phyloP scores from a whole-genome alignment of 2,329 filamentous ascomycete species.

The Coleophoma crateriformis region DNA sequence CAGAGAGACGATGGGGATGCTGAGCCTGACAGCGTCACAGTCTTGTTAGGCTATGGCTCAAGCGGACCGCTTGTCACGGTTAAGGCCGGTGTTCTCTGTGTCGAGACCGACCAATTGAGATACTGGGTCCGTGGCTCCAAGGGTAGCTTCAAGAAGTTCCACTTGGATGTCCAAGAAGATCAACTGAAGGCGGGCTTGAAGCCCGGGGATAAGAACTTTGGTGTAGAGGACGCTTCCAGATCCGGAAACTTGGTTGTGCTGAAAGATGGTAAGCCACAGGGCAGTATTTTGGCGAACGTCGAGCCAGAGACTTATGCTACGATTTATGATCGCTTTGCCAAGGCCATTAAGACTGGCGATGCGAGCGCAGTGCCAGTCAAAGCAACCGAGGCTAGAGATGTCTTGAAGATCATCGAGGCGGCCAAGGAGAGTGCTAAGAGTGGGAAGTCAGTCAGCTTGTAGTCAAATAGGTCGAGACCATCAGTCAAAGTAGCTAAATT shows the following conservation, averaged over 20 bases:
- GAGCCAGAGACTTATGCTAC: conserved; percentile 62
- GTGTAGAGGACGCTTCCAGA: conserved; percentile 51
- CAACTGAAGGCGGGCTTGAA: conserved; percentile 61
- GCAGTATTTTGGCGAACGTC: conserved; percentile 49
- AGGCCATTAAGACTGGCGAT: conserved; percentile 40
- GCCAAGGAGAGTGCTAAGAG: conserved; percentile 45
- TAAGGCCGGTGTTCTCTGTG: conserved; percentile 63
- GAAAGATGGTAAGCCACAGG: conserved; percentile 41
- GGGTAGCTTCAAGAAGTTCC: conserved; percentile 68
- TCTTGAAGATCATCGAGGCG: conserved; percentile 51
- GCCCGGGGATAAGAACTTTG: conserved; percentile 59
- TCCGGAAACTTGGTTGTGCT: conserved; percentile 55
- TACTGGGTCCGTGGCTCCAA: conserved; percentile 74
- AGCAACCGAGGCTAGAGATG: conserved; percentile 43
- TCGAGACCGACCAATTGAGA: conserved; percentile 62
- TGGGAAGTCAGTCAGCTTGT: conserved; percentile 30
- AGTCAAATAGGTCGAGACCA: background rate
- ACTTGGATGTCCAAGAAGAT: conserved; percentile 70
- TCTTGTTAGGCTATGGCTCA: conserved; percentile 59
- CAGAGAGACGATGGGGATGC: conserved; percentile 49
- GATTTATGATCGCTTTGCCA: conserved; percentile 55
- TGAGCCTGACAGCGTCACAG: conserved; percentile 53
- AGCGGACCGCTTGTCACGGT: conserved; percentile 58
- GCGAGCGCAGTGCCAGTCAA: conserved; percentile 47
- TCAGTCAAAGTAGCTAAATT: too few species aligned